These are phyloP conservation scores for Lactarius quietus DNA, from an alignment of 768 basidiomycete genomes.

Conservation along the genomic window DNA sequence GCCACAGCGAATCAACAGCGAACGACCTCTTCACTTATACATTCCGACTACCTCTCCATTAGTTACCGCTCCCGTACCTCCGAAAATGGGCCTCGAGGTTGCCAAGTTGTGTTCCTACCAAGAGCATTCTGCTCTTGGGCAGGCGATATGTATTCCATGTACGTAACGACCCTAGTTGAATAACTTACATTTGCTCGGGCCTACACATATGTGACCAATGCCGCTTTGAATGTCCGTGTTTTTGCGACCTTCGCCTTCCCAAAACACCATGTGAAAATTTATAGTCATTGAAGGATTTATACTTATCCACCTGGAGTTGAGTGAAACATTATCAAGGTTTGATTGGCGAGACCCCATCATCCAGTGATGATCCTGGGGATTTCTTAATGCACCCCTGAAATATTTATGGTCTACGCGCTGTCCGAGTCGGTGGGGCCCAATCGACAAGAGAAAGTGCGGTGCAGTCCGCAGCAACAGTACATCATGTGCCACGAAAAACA, in stretches of 20 bases:
- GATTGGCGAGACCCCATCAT: not conserved
- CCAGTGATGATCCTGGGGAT: not conserved
- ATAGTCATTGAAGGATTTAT: not conserved
- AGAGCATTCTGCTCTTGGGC: not conserved
- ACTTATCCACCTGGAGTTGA: not conserved
- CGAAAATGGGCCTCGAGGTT: not conserved
- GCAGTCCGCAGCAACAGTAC: not conserved
- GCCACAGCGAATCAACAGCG: not conserved
- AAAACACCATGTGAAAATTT: not conserved
- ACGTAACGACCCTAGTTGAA: not conserved
- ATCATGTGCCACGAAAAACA: not conserved
- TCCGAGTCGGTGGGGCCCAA: not conserved
- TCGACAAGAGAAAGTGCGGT: not conserved
- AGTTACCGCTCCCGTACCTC: not conserved
- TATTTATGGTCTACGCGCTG: not conserved
- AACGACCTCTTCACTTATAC: not conserved
- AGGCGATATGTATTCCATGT: not conserved
- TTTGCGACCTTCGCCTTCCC: not conserved
- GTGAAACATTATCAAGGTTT: slow-evolving; percentile 5
- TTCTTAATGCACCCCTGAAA: not conserved
- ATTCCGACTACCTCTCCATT: not conserved
- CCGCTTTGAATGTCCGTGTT: not conserved
- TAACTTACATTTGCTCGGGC: not conserved
- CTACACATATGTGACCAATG: not conserved
- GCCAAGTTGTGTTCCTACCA: not conserved